These are phyloP conservation scores for Paralagenidium karlingii DNA, from an alignment of 352 stramenopile genomes.

Conservation along the genomic window DNA sequence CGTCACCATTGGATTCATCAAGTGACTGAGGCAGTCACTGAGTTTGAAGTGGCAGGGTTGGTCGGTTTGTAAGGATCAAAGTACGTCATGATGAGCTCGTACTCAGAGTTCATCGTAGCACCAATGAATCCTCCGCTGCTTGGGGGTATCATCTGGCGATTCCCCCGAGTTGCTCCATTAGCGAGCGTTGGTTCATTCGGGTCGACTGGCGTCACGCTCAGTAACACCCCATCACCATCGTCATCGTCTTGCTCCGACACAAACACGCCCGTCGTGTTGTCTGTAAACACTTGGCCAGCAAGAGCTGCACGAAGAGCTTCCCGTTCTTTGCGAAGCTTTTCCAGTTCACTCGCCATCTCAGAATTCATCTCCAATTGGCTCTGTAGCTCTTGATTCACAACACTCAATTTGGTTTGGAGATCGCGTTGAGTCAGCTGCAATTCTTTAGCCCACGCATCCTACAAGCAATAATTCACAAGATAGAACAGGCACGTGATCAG, in stretches of 20 bases:
- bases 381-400: conserved; percentile 52
- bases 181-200: conserved; percentile 6
- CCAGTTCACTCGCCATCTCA: conserved; percentile 50
- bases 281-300: conserved; percentile 66
- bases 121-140: conserved; percentile 28
- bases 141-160: too few relatives aligned
- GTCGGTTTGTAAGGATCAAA: too few relatives aligned
- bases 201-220: conserved; percentile 44
- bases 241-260: conserved; percentile 68
- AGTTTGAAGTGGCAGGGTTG: too few relatives aligned
- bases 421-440: conserved; percentile 69
- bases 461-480: too few relatives aligned
- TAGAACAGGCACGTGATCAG: too few relatives aligned
- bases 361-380: conserved; percentile 62
- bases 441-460: conserved; percentile 78
- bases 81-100: conserved; percentile 68
- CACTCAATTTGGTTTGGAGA: conserved; percentile 49
- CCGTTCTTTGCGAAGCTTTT: conserved; percentile 51
- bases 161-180: too few relatives aligned
- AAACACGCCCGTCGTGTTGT: conserved; percentile 37
- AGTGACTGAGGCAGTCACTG: too few relatives aligned
- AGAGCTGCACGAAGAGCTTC: conserved; percentile 34
- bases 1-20: too few relatives aligned
- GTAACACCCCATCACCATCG: conserved; percentile 47
- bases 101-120: conserved; percentile 48